Base-by-base conservation (phyloP, 2,329 filamentous ascomycete genomes). In the Lecanosticta acicola region DNA sequence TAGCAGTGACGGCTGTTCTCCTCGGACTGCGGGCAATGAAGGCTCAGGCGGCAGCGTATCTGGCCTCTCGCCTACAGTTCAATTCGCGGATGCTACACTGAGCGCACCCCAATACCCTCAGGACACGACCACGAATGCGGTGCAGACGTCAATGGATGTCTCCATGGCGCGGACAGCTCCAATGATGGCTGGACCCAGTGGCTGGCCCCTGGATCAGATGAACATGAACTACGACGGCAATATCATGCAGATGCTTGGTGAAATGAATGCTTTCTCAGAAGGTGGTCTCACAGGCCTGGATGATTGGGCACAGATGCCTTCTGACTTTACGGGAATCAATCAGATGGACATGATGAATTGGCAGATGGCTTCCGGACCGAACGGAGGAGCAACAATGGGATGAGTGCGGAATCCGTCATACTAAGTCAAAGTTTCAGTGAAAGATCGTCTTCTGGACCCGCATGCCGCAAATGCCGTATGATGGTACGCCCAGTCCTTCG, bases 221-320 rank as follows among this genome's bases (percentile, higher is more conserved):
- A 29, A 7, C n/a, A 58, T 58, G 55, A 44, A 52, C n/a, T 35
- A 59, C 7, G 56, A 58, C 29, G 36, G 37, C 4, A 48, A 56
- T 14, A 51, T 54, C 3, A 41, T 59, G 14, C 24, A 50, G 10
- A 53, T 57, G 18, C 43, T 59, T 7, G 50, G 48, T 14, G 46
- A 58, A n/a, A 48, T 56, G 43, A 45, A 40, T 38, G 45, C 43
- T 14, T 46, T 53, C 10, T 43, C 46, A 1, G 55, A 55, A 38
- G 56, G 50, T 18, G 59, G 51, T 3, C 43, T 61, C 14, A 55
- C 53, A 3, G 58, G 59, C 3, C 32, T 61, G 5, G 57, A 59
- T 17, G 50, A 56, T 26, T 61, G 59, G 59, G 43, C 41, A 2
- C 46, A 18, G 7, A 45, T 58, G 20, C 42, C 52, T 17, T 21